Conservation (phyloP, 1,139 yeast genomes). For the Zygoascus meyerae region DNA sequence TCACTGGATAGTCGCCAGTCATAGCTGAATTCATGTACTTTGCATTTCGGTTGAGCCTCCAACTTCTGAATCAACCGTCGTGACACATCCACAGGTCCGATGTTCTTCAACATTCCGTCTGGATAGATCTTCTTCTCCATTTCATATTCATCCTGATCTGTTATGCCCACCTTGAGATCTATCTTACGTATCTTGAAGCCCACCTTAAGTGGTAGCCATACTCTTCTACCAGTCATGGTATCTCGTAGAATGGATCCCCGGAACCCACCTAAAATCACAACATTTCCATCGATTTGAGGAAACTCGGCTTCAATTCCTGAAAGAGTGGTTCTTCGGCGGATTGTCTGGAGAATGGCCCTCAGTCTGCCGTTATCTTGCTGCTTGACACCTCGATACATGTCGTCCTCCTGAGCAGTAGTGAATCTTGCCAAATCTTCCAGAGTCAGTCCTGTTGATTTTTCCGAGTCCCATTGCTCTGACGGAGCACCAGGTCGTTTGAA, state of each 20-base stretch:
- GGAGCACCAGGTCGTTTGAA: no score
- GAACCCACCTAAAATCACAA: slow-evolving; percentile 80
- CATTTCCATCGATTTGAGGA: slow-evolving; percentile 61
- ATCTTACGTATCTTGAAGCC: slow-evolving; percentile 70
- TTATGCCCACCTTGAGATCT: slow-evolving; percentile 67
- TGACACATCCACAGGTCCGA: slow-evolving; percentile 85
- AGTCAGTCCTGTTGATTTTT: slow-evolving; percentile 10
- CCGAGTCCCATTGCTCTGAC: no score
- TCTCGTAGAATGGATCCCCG: slow-evolving; percentile 80
- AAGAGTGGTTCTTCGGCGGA: not conserved
- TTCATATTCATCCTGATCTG: slow-evolving; percentile 54
- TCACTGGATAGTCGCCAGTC: slow-evolving; percentile 84
- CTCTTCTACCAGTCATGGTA: slow-evolving; percentile 52
- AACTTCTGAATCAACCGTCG: slow-evolving; percentile 53
- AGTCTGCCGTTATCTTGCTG: slow-evolving; percentile 62
- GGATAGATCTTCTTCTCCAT: slow-evolving; percentile 50
- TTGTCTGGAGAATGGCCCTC: slow-evolving; percentile 59
- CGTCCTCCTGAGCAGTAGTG: slow-evolving; percentile 44
- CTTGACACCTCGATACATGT: slow-evolving; percentile 48
- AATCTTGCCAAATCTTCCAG: slow-evolving; percentile 20
- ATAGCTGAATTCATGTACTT: slow-evolving; percentile 72
- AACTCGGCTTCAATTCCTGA: slow-evolving; percentile 11
- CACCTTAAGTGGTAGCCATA: slow-evolving; percentile 86
- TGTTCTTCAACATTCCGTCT: slow-evolving; percentile 71
- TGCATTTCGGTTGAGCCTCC: slow-evolving; percentile 52